Percentiles rank a stretch among this genome's conserved stretches.
Conservation (phyloP, 2,329 filamentous ascomycete species). For the Diplocarpon mali region DNA sequence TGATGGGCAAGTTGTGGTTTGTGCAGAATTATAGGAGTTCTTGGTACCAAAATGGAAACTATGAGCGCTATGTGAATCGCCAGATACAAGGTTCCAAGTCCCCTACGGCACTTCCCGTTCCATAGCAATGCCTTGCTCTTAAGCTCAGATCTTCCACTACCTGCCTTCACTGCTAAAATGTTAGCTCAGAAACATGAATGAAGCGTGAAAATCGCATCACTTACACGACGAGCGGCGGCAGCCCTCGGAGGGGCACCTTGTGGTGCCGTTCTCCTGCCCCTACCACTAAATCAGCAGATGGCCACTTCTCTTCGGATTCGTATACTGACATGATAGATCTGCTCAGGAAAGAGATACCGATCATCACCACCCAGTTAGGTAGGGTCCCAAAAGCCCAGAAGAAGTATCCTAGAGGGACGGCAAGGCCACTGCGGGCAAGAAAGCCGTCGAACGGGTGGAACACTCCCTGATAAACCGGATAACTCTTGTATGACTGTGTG, state of each 20-base stretch:
- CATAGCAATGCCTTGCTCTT: too few relatives aligned
- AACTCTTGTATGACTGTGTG: conserved; percentile 39
- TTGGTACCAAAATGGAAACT: conserved; percentile 24
- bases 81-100: too few relatives aligned
- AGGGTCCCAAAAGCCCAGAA: conserved; percentile 57
- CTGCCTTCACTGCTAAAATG: neutral
- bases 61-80: conserved; percentile 17
- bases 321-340: conserved; percentile 64
- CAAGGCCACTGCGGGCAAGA: conserved; percentile 49
- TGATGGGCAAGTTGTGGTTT: neutral
- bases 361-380: conserved; percentile 70
- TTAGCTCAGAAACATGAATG: conserved; percentile 3
- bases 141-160: too few relatives aligned
- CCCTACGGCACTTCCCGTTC: too few relatives aligned
- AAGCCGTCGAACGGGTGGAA: conserved; percentile 69
- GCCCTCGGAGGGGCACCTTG: conserved; percentile 9
- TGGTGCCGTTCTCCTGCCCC: conserved; percentile 15
- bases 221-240: conserved; percentile 16
- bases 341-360: conserved; percentile 61
- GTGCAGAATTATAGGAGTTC: conserved; percentile 8
- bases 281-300: conserved; percentile 17
- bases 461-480: conserved; percentile 45
- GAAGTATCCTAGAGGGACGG: conserved; percentile 54
- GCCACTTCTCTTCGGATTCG: conserved; percentile 10
- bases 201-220: conserved; percentile 18